These are phyloP conservation scores for Saccharomycopsis oosterbeekiorum DNA, from an alignment of 805 yeast genomes.

Conservation along the genomic window DNA sequence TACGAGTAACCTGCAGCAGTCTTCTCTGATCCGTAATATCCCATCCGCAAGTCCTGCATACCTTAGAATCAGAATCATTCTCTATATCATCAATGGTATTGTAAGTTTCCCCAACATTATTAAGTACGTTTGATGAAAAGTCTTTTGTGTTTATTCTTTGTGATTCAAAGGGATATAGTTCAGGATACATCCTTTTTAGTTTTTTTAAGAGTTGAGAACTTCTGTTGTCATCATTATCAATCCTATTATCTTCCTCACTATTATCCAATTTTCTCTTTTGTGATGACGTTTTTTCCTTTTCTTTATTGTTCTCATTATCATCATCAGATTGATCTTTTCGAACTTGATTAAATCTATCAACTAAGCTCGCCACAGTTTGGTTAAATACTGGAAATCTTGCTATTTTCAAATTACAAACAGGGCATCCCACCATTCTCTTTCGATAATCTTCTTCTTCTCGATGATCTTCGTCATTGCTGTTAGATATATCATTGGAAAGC, in stretches of 20 bases:
- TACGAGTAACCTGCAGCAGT: not conserved
- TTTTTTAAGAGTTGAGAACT: not conserved
- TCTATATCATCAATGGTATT: not conserved
- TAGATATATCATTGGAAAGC: not conserved
- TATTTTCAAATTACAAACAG: not conserved
- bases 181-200: not conserved
- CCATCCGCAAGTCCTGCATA: not conserved
- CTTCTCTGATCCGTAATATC: not conserved
- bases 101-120: not conserved
- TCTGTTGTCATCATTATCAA: not conserved
- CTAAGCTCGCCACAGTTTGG: not conserved
- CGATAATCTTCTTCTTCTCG: not conserved
- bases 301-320: not conserved
- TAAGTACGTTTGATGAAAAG: not conserved
- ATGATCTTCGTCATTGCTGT: not conserved
- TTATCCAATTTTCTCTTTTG: constrained; percentile 1
- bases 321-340: not conserved
- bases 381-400: not conserved
- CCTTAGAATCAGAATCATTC: not conserved
- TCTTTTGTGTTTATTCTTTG: not conserved
- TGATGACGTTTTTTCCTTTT: constrained; percentile 3
- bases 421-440: not conserved
- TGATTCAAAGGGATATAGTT: not conserved
- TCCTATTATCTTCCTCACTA: constrained; percentile 3
- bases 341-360: not conserved